phyloP scores from a whole-genome alignment of 2,329 filamentous ascomycete species.

The Trichoderma aggressivum region DNA sequence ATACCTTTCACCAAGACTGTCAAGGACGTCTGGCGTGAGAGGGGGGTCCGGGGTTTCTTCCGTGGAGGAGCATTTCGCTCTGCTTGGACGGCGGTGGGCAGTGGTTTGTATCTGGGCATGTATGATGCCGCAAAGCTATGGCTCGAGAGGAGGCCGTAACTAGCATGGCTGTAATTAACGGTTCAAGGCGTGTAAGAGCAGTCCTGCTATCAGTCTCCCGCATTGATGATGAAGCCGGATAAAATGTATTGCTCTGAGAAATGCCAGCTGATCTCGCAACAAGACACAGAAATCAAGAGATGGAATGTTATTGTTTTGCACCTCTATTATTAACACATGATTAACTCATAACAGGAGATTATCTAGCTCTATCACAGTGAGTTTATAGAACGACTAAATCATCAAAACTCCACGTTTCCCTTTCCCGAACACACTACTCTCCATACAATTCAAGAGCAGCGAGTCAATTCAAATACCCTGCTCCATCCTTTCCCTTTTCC shows the following conservation, averaged over 20 bases:
- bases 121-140: slow-evolving; percentile 78
- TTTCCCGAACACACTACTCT: background rate
- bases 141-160: slow-evolving; percentile 32
- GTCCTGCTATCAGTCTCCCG: too few species aligned
- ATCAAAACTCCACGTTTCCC: background rate
- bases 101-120: slow-evolving; percentile 78
- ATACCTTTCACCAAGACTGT: slow-evolving; percentile 46
- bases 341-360: background rate
- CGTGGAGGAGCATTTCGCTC: slow-evolving; percentile 70
- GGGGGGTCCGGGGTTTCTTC: slow-evolving; percentile 72
- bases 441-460: background rate
- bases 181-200: too few species aligned
- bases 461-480: fast-evolving
- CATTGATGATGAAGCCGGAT: too few species aligned
- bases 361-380: background rate
- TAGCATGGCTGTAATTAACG: too few species aligned
- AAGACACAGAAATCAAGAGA: too few species aligned
- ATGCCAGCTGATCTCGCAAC: too few species aligned
- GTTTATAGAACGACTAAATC: background rate
- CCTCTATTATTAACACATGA: too few species aligned
- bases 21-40: slow-evolving; percentile 60
- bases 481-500: background rate
- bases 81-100: slow-evolving; percentile 78
- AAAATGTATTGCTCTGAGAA: too few species aligned
- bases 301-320: too few species aligned